Base-by-base conservation (phyloP, 2,329 filamentous ascomycete species). In the Penicillium sp. region DNA sequence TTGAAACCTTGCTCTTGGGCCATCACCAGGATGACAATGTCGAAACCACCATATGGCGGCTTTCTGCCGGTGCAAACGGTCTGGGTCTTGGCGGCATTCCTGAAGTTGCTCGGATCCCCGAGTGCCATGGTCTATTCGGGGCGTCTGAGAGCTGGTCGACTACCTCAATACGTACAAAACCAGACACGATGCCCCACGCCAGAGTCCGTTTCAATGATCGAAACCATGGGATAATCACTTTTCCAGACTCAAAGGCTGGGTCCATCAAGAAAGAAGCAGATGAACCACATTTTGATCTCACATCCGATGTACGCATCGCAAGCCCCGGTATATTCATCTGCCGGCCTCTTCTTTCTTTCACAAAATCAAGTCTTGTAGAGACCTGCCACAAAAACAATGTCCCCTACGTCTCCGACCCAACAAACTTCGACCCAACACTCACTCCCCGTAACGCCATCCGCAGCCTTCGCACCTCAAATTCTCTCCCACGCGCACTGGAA, bases 11-110 rank as follows among this genome's bases (percentile, higher is more conserved):
- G 1, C 81, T 97, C 36, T 76, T 95, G 27, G 94, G 87, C 4
- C 94, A 99, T 68, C 94, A 99, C 69, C 79, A 82, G 58, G 92
- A 97, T 66, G 94, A 99, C 66, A 90, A 94, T 67, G 88, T 91
- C 52, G 94, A 99, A 75, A 97, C 92, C 0, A 80, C 95, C 4
- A 74, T 97, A 45, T 89, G 91, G 85, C 83, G 94, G 39, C 72
- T 97, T 34, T 73, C 87, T 8, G 78, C 79, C 3, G 85, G 87
- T 0, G 88, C 90, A 64, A 76, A 82, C 2, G 82, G 83, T n/a
- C 76, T 81, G n/a, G 91, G 90, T 0, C 76, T 96, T 29, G 77
- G 80, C 14, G 91, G 89, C 3, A 94, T 96, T 64, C 80, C 79
- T 9, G 64, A 77, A 3, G 77, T 82, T 16, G 79, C 82, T 27